Base-by-base conservation (phyloP, 768 basidiomycete species). In the Boletus speciosus region DNA sequence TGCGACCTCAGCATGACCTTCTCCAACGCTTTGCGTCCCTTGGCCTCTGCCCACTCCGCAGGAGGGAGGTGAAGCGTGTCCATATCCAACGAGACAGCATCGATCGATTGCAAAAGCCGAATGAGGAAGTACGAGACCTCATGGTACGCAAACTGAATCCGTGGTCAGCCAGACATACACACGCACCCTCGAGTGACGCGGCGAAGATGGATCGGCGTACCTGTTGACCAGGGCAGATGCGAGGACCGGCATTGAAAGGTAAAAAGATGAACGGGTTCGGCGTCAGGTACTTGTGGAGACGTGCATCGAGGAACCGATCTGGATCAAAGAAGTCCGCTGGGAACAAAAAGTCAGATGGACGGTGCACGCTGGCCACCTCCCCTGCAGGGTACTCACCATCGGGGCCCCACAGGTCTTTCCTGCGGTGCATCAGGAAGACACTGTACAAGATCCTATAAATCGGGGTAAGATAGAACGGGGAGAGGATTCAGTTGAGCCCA, bases 351-450 rank as follows among this genome's bases (percentile, higher is more conserved):
- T 47, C 23, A 39, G 19, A 45, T 12, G 25, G 19, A 45, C 9
- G 25, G 31, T 34, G 21, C 5, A 41, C 31, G 27, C 14, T 4
- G 6, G 10, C 8, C 15, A 7, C 10, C 11, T 5, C 7, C 23
- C 25, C n/a, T 7, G 2, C 4, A 23, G 1, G 1, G 36, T 16
- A 16, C 52, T 55, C 58, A 83, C 83, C 84, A 61, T 86, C 84
- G 1, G 83, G 82, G 0, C 85, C 85, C 85, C 85, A 87, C 6
- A 84, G 74, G 57, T 85, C 82, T 47, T 67, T 75, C 32, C 83
- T 74, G 6, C 84, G 75, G 36, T 88, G 86, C 82, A 85, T 84
- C 32, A 80, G 55, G 51, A 72, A 66, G 5, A 83, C 74, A 73
- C 71, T 55, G 55, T 16, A 70, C 4, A 59, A 0, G 1, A 9